Evolutionary conservation across 306 rosid genomes (phyloP).

Genomic region (Lathyrus aphaca): DNA sequence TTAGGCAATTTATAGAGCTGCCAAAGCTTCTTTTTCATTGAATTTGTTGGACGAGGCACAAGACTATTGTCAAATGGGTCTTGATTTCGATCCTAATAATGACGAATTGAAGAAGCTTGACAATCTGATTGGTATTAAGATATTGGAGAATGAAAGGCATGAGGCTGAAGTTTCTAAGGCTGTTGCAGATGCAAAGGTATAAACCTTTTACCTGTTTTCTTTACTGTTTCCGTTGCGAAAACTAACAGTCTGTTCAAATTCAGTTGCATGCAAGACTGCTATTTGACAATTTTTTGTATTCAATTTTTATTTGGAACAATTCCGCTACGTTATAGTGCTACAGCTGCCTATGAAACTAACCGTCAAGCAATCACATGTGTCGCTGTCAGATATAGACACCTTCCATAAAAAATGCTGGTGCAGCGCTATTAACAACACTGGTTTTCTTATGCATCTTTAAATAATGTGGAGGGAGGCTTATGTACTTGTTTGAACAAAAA

Average conservation of each 20-base stretch:
- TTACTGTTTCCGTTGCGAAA: neutral
- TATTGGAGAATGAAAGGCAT: constrained; percentile 61
- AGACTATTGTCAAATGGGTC: constrained; percentile 65
- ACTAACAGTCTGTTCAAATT: neutral
- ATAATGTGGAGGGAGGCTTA: constrained; percentile 28
- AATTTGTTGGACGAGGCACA: constrained; percentile 72
- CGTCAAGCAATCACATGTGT: too few relatives aligned
- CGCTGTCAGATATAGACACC: too few relatives aligned
- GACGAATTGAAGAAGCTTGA: constrained; percentile 72
- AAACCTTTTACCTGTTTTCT: constrained; percentile 17
- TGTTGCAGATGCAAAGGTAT: constrained; percentile 69
- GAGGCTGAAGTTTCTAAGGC: constrained; percentile 78
- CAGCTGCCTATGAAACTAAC: too few relatives aligned
- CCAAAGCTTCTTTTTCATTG: constrained; percentile 73
- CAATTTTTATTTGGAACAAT: neutral
- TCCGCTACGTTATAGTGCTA: neutral
- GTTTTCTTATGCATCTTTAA: neutral
- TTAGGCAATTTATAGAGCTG: constrained; percentile 85
- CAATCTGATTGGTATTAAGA: constrained; percentile 58
- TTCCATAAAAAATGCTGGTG: too few relatives aligned
- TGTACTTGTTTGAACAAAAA: constrained; percentile 35
- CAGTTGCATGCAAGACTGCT: neutral
- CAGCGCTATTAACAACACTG: neutral
- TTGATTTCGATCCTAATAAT: constrained; percentile 67
- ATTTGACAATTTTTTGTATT: neutral